phyloP scores from a whole-genome alignment of 148 eudicot species.

The Selenicereus undatus region DNA sequence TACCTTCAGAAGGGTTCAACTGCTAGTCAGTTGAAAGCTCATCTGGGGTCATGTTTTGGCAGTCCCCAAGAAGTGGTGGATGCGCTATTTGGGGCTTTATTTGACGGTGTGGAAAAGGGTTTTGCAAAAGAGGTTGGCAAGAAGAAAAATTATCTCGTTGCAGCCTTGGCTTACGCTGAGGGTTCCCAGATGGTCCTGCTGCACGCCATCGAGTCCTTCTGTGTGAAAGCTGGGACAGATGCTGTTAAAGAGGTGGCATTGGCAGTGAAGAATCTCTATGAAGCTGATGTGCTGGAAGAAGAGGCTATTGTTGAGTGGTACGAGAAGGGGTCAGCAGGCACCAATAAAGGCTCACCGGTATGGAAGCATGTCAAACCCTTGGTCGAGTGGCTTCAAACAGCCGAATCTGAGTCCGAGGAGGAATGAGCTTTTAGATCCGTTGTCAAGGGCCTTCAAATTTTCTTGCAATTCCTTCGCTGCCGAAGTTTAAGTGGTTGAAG shows the following conservation, averaged over 20 bases:
- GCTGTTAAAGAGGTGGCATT: conserved; percentile 68
- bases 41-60: conserved; percentile 40
- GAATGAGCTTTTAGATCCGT: neutral
- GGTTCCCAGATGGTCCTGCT: conserved; percentile 48
- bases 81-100: conserved; percentile 52
- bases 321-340: conserved; percentile 46
- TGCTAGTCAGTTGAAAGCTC: conserved; percentile 42
- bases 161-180: conserved; percentile 40
- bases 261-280: conserved; percentile 59
- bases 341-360: conserved; percentile 36
- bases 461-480: neutral
- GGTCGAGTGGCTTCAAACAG: conserved; percentile 79
- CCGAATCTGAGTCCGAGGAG: neutral
- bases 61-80: conserved; percentile 44
- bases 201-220: conserved; percentile 48
- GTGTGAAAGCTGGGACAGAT: conserved; percentile 42
- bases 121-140: conserved; percentile 47
- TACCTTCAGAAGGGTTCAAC: conserved; percentile 36
- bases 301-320: conserved; percentile 61
- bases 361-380: conserved; percentile 78
- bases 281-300: conserved; percentile 64
- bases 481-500: neutral
- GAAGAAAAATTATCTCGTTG: conserved; percentile 47
- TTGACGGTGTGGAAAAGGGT: conserved; percentile 48
- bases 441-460: too few relatives aligned